Evolutionary conservation across 2,329 filamentous ascomycete genomes (phyloP), one percentile per base, ranked within the genome.

Genomic region (Penicillium griseofulvum): DNA sequence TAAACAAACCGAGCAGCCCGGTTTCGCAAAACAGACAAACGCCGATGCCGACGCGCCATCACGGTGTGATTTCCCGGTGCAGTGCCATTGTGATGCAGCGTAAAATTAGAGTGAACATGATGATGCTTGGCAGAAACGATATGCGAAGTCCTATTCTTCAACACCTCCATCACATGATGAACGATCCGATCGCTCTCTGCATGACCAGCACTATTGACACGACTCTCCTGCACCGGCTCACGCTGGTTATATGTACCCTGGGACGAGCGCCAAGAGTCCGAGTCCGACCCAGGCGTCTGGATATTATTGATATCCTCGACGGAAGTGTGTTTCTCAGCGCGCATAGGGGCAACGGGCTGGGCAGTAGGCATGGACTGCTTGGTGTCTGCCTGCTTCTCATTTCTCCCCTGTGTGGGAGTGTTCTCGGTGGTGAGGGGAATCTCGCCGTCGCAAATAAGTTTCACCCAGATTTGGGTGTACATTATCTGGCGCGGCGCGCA

Each of bases 391-490:
- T 54, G n/a, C 34, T 50, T 28, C n/a, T 33, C 17, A 3, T 19
- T 17, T 16, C 28, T 22, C 17, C n/a, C 11, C 5, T 33, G 33
- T 1, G 49, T 29, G 3, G 58, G 46, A 7, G 37, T 49, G 24
- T 61, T 54, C 12, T 49, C 26, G 1, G n/a, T n/a, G 17, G 57
- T 47, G 24, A 49, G 12, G 2, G 44, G 51, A 12, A 44, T 56
- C 8, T 49, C 49, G n/a, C 58, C 52, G 10, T 54, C 56, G 57
- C 71, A 74, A 28, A 68, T 59, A 38, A 74, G 53, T 42, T 59
- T 61, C 7, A 70, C 54, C 70, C 70, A 74, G 6, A 74, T 61
- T 49, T 68, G 56, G 39, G 54, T 65, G 42, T 64, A 69, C 12
- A 60, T 61, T 70, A 66, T 16, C 6, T 60, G 58, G 17, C 66